phyloP scores from a whole-genome alignment of 2,329 filamentous ascomycete genomes.

The Ophiostoma montium region DNA sequence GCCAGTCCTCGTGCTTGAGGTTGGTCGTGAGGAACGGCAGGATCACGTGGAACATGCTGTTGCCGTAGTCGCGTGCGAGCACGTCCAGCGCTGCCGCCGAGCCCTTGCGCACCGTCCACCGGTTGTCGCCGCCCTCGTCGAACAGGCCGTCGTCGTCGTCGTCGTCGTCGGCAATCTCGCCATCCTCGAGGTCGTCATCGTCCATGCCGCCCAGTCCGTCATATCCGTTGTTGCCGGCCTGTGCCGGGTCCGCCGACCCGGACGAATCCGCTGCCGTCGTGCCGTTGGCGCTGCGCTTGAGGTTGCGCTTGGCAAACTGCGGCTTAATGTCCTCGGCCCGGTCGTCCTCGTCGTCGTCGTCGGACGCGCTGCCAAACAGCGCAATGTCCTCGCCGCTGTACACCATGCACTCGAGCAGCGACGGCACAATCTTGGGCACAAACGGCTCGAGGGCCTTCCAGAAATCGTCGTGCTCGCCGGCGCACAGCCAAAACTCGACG shows the following conservation, averaged over 20 bases:
- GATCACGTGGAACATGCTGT: constrained; percentile 78
- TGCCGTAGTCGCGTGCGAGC: constrained; percentile 79
- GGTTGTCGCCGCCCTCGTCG: constrained; percentile 72
- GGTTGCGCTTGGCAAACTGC: constrained; percentile 61
- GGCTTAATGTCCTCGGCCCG: constrained; percentile 84
- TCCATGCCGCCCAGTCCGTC: constrained; percentile 46
- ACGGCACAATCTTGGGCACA: constrained; percentile 73
- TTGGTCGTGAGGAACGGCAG: constrained; percentile 87
- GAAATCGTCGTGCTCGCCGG: constrained; percentile 74
- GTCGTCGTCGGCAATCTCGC: constrained; percentile 44
- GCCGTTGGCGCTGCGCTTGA: constrained; percentile 43
- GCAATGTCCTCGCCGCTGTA: constrained; percentile 91
- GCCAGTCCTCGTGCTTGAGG: constrained; percentile 79
- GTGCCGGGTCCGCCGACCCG: constrained; percentile 30
- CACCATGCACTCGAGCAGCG: constrained; percentile 87
- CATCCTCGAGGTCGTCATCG: constrained; percentile 19
- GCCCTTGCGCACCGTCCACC: constrained; percentile 93
- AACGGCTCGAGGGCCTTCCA: constrained; percentile 65
- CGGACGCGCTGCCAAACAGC: constrained; percentile 66
- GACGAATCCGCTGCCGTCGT: constrained; percentile 23
- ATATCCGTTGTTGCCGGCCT: constrained; percentile 30
- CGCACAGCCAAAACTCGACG: constrained; percentile 92
- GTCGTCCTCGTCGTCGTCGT: constrained; percentile 87
- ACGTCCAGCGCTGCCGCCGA: constrained; percentile 91
- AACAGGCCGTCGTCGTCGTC: constrained; percentile 64